Percentiles rank a stretch among this genome's conserved stretches.
phyloP scores from a whole-genome alignment of 352 stramenopile genomes.

The Hyaloperonospora brassicae region DNA sequence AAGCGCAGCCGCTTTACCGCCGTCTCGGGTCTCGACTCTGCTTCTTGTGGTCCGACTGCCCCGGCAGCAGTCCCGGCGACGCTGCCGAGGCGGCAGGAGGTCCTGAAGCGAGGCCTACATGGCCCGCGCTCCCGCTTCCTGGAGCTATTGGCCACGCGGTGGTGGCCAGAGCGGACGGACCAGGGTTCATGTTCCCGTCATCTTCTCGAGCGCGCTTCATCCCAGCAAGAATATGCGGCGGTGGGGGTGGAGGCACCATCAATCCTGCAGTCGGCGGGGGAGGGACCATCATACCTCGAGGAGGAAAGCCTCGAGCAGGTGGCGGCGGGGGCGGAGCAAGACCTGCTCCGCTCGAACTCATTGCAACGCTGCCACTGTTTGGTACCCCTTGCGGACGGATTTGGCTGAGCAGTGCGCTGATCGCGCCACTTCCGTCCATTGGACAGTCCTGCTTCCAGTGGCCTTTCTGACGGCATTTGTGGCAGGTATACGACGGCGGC shows the following conservation, averaged over 20 bases:
- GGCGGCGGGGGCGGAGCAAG: constrained; percentile 8
- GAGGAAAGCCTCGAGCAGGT: constrained; percentile 18
- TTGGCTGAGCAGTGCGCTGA: constrained; percentile 37
- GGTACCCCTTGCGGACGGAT: constrained; percentile 22
- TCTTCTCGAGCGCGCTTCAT: constrained; percentile 38
- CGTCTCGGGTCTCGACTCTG: constrained; percentile 22
- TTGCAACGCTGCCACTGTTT: constrained; percentile 9
- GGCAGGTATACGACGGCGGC: constrained; percentile 71
- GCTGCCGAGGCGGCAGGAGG: constrained; percentile 5
- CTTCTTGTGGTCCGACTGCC: constrained; percentile 26
- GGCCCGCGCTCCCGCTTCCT: constrained; percentile 2
- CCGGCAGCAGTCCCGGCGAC: constrained; percentile 8
- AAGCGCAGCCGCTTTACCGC: constrained; percentile 9
- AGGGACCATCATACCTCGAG: constrained; percentile 29
- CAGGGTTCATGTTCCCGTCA: constrained; percentile 7
- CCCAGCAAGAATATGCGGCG: constrained; percentile 39
- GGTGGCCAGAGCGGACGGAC: constrained; percentile 12
- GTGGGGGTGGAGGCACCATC: constrained; percentile 35
- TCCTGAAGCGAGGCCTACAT: constrained; percentile 4
- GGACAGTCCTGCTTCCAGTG: constrained; percentile 86
- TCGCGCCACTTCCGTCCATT: constrained; percentile 54
- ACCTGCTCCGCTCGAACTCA: constrained; percentile 16
- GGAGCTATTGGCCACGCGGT: constrained; percentile 21
- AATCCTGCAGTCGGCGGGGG: constrained; percentile 19
- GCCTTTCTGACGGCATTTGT: constrained; percentile 83